These are phyloP conservation scores for Epichloe hybrida DNA, from an alignment of 2,329 filamentous ascomycete genomes.

Conservation along the genomic window DNA sequence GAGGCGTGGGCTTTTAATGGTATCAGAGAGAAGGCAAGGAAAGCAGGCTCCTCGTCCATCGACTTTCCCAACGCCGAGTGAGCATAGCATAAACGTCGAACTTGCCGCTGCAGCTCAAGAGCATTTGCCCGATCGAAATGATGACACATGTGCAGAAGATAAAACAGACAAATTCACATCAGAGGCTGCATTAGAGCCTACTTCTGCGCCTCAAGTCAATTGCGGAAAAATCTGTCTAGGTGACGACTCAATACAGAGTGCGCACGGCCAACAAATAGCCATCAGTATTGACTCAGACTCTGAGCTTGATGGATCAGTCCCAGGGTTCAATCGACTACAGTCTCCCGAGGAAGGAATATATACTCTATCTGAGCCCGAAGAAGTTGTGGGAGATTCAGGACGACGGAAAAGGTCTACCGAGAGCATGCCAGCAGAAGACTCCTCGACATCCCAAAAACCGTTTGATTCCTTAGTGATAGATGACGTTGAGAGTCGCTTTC, in stretches of 20 bases:
- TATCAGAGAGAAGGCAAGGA: slow-evolving; percentile 22
- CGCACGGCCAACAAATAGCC: neutral
- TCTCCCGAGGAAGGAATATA: neutral
- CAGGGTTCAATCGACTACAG: neutral
- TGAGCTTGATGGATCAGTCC: neutral
- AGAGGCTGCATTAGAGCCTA: neutral
- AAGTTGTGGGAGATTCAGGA: neutral
- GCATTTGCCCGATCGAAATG: neutral
- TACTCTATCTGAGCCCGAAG: neutral
- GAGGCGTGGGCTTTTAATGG: slow-evolving; percentile 34
- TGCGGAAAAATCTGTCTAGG: neutral
- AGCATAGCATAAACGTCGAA: neutral
- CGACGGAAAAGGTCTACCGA: neutral
- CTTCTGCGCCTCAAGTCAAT: neutral
- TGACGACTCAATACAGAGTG: neutral
- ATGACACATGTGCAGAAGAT: neutral
- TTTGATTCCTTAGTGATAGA: neutral
- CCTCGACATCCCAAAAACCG: neutral
- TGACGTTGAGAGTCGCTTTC: neutral
- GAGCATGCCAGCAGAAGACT: neutral
- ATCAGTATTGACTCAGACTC: neutral
- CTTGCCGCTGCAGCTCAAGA: neutral
- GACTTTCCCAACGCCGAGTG: neutral
- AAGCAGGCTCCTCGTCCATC: neutral
- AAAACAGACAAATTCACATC: neutral